phyloP scores from a whole-genome alignment of 306 rosid species.

The Malus fusca region DNA sequence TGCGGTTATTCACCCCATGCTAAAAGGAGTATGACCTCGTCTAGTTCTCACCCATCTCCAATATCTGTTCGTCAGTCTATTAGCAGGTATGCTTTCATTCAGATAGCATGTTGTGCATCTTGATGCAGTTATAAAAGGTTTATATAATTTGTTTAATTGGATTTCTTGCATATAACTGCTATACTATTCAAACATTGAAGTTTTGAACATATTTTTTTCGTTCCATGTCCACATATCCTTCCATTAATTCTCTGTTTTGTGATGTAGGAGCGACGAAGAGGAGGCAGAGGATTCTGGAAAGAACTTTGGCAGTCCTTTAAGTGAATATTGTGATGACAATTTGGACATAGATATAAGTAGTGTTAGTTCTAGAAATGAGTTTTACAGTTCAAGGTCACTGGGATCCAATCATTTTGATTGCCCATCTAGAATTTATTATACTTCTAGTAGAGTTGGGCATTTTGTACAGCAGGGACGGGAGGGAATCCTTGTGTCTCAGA shows the following conservation, averaged over 20 bases:
- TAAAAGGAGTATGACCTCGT: conserved; percentile 36
- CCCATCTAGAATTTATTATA: conserved; percentile 66
- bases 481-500: conserved; percentile 33
- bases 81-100: conserved; percentile 43
- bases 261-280: conserved; percentile 75
- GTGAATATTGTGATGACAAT: conserved; percentile 61
- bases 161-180: background rate
- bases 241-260: conserved; percentile 14
- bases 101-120: background rate
- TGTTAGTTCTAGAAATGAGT: conserved; percentile 67
- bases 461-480: conserved; percentile 56
- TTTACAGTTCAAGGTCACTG: conserved; percentile 37
- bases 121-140: background rate
- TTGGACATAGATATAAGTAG: conserved; percentile 70
- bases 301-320: conserved; percentile 57
- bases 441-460: conserved; percentile 47
- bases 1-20: conserved; percentile 42
- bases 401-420: conserved; percentile 72
- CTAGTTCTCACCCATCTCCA: conserved; percentile 49
- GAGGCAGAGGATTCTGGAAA: conserved; percentile 61
- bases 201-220: background rate
- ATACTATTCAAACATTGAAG: background rate
- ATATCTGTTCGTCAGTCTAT: conserved; percentile 40
- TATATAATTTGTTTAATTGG: conserved; percentile 6
- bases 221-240: background rate